A percentile compares a stretch with the other conserved stretches of the same genome.
Evolutionary conservation across 2,329 filamentous ascomycete species (phyloP).

Genomic region (Fusarium caatingaense): DNA sequence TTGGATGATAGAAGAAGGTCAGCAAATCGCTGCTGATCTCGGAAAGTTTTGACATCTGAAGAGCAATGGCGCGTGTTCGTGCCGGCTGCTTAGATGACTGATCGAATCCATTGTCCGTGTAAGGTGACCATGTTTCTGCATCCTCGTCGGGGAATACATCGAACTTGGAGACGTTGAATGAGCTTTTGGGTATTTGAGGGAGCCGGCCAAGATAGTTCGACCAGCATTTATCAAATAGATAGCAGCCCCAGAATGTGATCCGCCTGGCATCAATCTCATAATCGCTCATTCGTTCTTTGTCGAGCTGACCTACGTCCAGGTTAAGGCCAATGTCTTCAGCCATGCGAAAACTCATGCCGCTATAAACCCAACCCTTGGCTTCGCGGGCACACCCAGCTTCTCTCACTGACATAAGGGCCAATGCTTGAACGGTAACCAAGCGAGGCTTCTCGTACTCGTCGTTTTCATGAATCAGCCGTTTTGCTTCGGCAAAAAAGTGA

Average conservation of each 20-base stretch:
- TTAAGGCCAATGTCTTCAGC: constrained; percentile 93
- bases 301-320: constrained; percentile 78
- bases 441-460: constrained; percentile 93
- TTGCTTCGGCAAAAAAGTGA: constrained; percentile 95
- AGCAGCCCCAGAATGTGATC: constrained; percentile 98
- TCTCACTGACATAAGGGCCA: constrained; percentile 94
- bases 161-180: constrained; percentile 86
- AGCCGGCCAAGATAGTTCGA: constrained; percentile 95
- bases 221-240: constrained; percentile 99
- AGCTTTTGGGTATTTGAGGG: constrained; percentile 83
- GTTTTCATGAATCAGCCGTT: constrained; percentile 87
- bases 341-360: constrained; percentile 98
- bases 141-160: constrained; percentile 94
- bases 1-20: constrained; percentile 90
- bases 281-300: constrained; percentile 73
- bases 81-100: constrained; percentile 81
- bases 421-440: constrained; percentile 89
- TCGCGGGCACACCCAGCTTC: constrained; percentile 95
- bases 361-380: constrained; percentile 97
- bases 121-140: constrained; percentile 85
- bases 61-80: constrained; percentile 81
- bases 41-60: constrained; percentile 85
- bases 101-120: constrained; percentile 84
- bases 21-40: constrained; percentile 95
- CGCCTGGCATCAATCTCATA: constrained; percentile 88